A percentile compares a stretch with the other conserved stretches of the same genome.
Evolutionary conservation across 768 basidiomycete species (phyloP).

Genomic region (Hebeloma cylindrosporum): DNA sequence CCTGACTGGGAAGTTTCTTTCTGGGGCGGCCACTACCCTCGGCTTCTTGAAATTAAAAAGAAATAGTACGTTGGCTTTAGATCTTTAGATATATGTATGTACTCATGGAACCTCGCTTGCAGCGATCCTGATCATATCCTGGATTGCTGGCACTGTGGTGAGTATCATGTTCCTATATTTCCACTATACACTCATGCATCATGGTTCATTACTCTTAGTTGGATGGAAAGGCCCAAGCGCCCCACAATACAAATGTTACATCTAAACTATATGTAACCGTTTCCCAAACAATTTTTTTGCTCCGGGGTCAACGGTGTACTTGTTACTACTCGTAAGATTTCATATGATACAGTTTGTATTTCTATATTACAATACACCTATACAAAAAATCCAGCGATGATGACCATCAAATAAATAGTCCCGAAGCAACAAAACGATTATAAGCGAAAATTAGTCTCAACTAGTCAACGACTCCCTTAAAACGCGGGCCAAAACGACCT

Average conservation of each 20-base stretch:
- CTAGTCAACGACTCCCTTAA: slow-evolving; percentile 15
- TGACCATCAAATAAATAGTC: not conserved
- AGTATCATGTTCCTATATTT: slow-evolving; percentile 2
- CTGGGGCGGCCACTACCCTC: slow-evolving; percentile 26
- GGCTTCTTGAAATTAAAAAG: slow-evolving; percentile 25
- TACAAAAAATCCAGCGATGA: too few relatives aligned
- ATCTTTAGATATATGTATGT: not conserved
- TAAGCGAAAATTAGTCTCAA: too few relatives aligned
- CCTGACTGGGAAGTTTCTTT: slow-evolving; percentile 27
- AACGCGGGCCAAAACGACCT: slow-evolving; percentile 21
- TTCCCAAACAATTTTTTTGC: too few relatives aligned
- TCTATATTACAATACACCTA: too few relatives aligned
- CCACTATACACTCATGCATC: too few relatives aligned
- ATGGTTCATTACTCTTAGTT: slow-evolving; percentile 6
- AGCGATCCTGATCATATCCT: slow-evolving; percentile 29
- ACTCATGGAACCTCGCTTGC: not conserved
- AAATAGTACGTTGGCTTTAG: slow-evolving; percentile 24
- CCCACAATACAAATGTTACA: slow-evolving; percentile 21
- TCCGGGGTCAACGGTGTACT: too few relatives aligned
- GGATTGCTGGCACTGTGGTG: slow-evolving; percentile 33
- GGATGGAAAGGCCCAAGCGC: slow-evolving; percentile 21
- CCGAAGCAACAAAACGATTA: too few relatives aligned
- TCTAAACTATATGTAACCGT: too few relatives aligned
- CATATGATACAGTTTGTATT: too few relatives aligned
- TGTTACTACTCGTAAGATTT: too few relatives aligned